Evolutionary conservation across 2,329 filamentous ascomycete genomes (phyloP).

Genomic region (Botrytis fabae): DNA sequence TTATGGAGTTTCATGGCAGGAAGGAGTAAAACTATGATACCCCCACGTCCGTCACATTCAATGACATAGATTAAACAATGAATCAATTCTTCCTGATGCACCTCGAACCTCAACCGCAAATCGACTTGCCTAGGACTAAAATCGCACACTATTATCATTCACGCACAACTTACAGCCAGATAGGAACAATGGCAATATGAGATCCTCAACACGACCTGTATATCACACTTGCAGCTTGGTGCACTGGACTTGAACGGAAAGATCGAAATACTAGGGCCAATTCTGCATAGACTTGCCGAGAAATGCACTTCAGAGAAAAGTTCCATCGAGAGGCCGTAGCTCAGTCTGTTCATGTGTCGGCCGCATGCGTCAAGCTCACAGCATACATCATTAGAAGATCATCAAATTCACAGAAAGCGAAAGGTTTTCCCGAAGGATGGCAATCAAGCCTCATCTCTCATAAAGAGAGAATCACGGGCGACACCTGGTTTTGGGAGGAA

Average conservation of each 20-base stretch:
- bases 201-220: too few species aligned
- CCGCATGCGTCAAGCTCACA: background rate
- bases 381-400: slow-evolving; percentile 20
- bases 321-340: background rate
- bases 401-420: slow-evolving; percentile 23
- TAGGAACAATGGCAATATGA: background rate
- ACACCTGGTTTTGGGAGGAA: slow-evolving; percentile 71
- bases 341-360: background rate
- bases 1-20: slow-evolving; percentile 22
- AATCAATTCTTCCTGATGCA: background rate
- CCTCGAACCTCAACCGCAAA: background rate
- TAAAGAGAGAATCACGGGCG: slow-evolving; percentile 68
- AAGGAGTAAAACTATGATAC: slow-evolving; percentile 27
- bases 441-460: slow-evolving; percentile 86
- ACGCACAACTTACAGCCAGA: background rate
- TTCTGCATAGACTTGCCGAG: background rate
- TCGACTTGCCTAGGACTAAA: background rate
- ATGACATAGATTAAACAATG: background rate
- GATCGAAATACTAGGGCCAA: background rate
- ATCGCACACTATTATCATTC: too few species aligned
- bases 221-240: background rate
- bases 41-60: slow-evolving; percentile 18
- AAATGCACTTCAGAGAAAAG: background rate
- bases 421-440: slow-evolving; percentile 51
- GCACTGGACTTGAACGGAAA: background rate